Base-by-base conservation (phyloP, 1,139 yeast genomes). In the Yamadazyma kanchanaburiensis region DNA sequence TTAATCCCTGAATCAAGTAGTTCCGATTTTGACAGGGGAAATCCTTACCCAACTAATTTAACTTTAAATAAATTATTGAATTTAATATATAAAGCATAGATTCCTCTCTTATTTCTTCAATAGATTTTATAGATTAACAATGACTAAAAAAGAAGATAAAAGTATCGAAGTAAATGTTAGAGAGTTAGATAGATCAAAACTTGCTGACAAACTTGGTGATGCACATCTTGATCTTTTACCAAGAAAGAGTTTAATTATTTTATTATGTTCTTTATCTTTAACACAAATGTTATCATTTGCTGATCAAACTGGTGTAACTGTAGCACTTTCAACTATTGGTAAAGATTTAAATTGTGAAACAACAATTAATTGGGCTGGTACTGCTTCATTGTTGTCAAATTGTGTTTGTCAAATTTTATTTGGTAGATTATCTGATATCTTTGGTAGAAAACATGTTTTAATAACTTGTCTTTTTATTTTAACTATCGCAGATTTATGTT, bases 331-430 rank as follows among this genome's bases (percentile, higher is more conserved):
- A 1, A 36, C 37, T 3, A 64, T 66, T 19, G 68, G 60, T 12
- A 46, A 52, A 27, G 68, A 62, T 25, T 49, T 66, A 27, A 35
- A 58, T 21, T 61, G 68, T 12, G 55, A 62, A 37, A 49, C 52
- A 24, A 51, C 68, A 9, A 65, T 66, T 33, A 65, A 71, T 30
- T 72, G 77, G 76, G 75, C 75, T 2, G 77, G 76, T 33, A 68
- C 76, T 5, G 62, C 77, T 10, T 48, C 67, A 5, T 48, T 72
- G 31, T 56, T 71, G 29, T 72, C 73, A 13, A 66, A 64, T 35
- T 57, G 67, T 18, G 69, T 64, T 16, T 65, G 66, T 42, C 73
- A 66, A 43, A 70, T 66, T 3, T 47, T 67, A 17, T 65, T 64
- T 36, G 74, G 74, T 4, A 47, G 74, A 26, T 42, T 68, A 15